Conservation (phyloP, 2,329 filamentous ascomycete genomes). For the Phaeosphaeriaceae sp. region DNA sequence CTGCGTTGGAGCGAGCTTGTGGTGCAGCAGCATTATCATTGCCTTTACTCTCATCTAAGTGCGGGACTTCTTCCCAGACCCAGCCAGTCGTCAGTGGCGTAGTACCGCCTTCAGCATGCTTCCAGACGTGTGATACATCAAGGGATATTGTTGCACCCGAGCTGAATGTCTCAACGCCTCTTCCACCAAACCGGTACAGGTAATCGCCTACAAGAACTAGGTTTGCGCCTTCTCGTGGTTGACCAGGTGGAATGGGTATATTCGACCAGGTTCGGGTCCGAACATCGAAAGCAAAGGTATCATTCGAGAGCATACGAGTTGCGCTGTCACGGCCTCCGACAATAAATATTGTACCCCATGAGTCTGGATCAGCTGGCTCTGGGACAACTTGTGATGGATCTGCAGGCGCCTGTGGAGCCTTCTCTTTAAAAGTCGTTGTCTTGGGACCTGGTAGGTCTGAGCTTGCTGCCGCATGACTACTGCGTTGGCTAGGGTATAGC, state of each 20-base stretch:
- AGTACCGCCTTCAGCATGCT: constrained; percentile 44
- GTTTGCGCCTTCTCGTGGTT: constrained; percentile 44
- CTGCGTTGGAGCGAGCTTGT: constrained; percentile 51
- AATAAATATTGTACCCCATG: constrained; percentile 60
- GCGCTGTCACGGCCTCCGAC: constrained; percentile 52
- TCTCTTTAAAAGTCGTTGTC: constrained; percentile 34
- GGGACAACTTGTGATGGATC: constrained; percentile 51
- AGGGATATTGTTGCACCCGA: constrained; percentile 36
- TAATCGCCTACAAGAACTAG: constrained; percentile 54
- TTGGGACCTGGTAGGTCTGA: constrained; percentile 50
- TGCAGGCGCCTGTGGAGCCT: constrained; percentile 48
- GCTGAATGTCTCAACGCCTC: constrained; percentile 28
- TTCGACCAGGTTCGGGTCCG: constrained; percentile 57
- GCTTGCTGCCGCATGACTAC: constrained; percentile 46
- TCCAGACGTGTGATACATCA: constrained; percentile 43
- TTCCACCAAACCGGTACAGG: constrained; percentile 56
- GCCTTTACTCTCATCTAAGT: constrained; percentile 14
- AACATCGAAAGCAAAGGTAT: constrained; percentile 61
- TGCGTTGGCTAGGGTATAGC: constrained; percentile 37
- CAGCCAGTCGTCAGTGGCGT: constrained; percentile 43
- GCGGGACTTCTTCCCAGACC: constrained; percentile 39
- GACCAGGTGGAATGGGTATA: constrained; percentile 54
- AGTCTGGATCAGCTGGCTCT: constrained; percentile 47
- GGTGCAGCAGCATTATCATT: constrained; percentile 36
- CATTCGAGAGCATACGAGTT: constrained; percentile 43